Conservation (phyloP, 2,329 filamentous ascomycete genomes). For the Calonectria pteridis region DNA sequence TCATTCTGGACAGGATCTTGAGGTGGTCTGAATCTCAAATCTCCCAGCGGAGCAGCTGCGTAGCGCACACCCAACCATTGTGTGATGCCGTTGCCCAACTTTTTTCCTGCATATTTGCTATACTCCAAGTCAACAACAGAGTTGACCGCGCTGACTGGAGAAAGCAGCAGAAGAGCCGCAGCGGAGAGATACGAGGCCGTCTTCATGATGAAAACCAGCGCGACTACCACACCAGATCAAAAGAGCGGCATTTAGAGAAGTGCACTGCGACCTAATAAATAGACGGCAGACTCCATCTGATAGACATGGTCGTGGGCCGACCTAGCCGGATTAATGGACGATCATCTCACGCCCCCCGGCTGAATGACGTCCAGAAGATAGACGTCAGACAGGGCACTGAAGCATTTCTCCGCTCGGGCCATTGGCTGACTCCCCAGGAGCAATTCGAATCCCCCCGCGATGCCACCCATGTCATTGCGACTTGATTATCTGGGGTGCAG, state of each 20-base stretch:
- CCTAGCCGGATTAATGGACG: not conserved
- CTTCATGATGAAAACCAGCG: conserved; percentile 11
- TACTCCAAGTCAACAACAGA: conserved; percentile 72
- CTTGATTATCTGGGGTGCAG: conserved; percentile 7
- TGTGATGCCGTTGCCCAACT: conserved; percentile 68
- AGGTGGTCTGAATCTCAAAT: conserved; percentile 76
- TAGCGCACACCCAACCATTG: conserved; percentile 83
- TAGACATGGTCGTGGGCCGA: not conserved
- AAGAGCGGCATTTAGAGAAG: not conserved
- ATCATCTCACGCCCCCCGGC: not conserved
- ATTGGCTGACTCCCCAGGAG: not conserved
- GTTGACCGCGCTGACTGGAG: conserved; percentile 25
- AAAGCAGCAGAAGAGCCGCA: conserved; percentile 17
- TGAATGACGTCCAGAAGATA: not conserved
- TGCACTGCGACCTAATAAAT: not conserved
- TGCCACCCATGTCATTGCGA: not conserved
- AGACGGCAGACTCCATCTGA: not conserved
- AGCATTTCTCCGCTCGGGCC: not conserved
- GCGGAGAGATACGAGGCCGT: not conserved
- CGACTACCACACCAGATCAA: not conserved
- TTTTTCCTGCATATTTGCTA: conserved; percentile 71
- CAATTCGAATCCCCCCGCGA: not conserved
- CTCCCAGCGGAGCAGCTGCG: conserved; percentile 75
- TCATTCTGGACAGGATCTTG: conserved; percentile 66
- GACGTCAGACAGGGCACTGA: not conserved